These are phyloP conservation scores for Pyricularia sp. DNA, from an alignment of 2,329 filamentous ascomycete genomes.

Conservation along the genomic window DNA sequence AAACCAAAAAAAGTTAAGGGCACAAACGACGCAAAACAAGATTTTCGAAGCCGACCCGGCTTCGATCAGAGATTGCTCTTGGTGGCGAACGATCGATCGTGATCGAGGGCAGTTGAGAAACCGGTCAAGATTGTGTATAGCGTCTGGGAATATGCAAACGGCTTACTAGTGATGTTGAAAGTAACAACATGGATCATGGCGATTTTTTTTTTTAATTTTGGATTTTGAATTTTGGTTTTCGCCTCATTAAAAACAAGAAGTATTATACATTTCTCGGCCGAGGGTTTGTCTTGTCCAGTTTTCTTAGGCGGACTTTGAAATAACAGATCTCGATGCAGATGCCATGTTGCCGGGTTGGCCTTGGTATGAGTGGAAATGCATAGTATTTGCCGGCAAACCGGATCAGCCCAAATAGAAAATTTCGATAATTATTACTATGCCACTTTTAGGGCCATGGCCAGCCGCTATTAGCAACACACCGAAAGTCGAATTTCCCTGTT, in stretches of 20 bases:
- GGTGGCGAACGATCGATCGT: neutral
- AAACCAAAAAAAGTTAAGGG: neutral
- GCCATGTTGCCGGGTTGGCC: neutral
- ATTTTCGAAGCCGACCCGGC: too few species aligned
- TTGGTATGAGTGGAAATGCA: neutral
- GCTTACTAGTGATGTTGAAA: neutral
- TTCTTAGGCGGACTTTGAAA: neutral
- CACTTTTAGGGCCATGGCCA: neutral
- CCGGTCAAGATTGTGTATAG: neutral
- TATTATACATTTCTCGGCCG: too few species aligned
- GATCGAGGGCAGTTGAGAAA: neutral
- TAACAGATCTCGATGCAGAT: neutral
- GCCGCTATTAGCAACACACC: neutral
- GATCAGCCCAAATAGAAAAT: neutral
- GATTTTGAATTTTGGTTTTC: neutral
- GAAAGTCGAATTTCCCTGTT: neutral
- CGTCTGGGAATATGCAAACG: neutral
- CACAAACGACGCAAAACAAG: too few species aligned
- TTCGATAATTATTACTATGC: neutral
- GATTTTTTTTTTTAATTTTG: neutral
- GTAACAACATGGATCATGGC: too few species aligned
- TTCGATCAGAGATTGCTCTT: neutral
- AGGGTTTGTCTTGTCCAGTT: too few species aligned
- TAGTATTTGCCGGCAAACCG: neutral
- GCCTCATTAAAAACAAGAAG: too few species aligned